Conservation (phyloP, 2,329 filamentous ascomycete species). For the Talaromyces sp. region DNA sequence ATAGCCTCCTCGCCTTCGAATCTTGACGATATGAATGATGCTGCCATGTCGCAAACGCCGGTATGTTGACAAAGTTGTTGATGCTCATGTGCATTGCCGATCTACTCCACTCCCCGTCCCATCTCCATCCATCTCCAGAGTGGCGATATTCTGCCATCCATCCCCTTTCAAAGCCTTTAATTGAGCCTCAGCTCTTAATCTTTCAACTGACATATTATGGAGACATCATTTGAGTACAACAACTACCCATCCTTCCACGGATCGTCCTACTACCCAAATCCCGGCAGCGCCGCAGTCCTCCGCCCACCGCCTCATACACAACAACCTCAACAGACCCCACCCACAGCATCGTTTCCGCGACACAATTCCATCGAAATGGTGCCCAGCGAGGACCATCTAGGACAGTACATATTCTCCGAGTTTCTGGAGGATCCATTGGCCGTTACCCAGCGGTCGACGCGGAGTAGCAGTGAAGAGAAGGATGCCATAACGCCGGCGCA, state of each 20-base stretch:
- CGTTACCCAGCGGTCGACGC: slow-evolving; percentile 29
- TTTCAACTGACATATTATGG: neutral
- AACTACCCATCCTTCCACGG: slow-evolving; percentile 36
- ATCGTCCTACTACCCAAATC: slow-evolving; percentile 25
- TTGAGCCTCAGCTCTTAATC: neutral
- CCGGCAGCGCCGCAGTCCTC: neutral
- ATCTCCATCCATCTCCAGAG: neutral
- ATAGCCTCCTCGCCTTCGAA: slow-evolving; percentile 38
- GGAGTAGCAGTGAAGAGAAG: slow-evolving; percentile 55
- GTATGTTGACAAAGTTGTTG: slow-evolving; percentile 28
- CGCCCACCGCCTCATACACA: slow-evolving; percentile 21
- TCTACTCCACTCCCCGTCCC: neutral
- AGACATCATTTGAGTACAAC: slow-evolving; percentile 33
- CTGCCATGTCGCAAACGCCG: slow-evolving; percentile 29
- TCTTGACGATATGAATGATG: slow-evolving; percentile 3
- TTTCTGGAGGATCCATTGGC: slow-evolving; percentile 27
- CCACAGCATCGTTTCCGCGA: slow-evolving; percentile 34
- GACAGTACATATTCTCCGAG: slow-evolving; percentile 30
- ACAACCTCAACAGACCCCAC: slow-evolving; percentile 33
- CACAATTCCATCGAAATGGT: slow-evolving; percentile 31
- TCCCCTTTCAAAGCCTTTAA: neutral
- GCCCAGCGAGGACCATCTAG: slow-evolving; percentile 13
- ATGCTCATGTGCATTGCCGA: neutral
- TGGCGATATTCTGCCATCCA: neutral
- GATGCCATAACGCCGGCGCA: slow-evolving; percentile 53